phyloP scores from a whole-genome alignment of 176 grass and related monocot genomes.

The Pharus latifolius region DNA sequence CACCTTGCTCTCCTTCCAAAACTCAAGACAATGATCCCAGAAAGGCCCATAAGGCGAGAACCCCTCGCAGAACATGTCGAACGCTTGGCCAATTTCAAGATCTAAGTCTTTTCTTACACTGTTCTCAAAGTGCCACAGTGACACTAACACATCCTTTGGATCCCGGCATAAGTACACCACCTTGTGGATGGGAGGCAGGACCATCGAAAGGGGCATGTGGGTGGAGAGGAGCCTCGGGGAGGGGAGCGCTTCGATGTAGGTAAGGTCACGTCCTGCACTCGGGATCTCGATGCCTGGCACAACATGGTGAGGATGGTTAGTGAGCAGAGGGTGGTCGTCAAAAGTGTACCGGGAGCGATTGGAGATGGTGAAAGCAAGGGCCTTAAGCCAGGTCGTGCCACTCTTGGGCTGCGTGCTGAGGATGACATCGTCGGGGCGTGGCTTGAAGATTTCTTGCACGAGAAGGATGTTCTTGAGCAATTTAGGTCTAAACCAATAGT shows the following conservation, averaged over 20 bases:
- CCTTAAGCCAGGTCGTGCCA: conserved; percentile 8
- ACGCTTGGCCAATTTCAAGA: background rate
- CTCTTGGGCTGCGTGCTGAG: background rate
- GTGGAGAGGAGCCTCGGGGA: too few relatives aligned
- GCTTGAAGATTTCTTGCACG: background rate
- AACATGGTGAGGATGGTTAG: background rate
- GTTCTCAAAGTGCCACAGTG: background rate
- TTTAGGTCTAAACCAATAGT: too few relatives aligned
- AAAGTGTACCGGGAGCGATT: background rate
- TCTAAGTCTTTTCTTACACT: background rate
- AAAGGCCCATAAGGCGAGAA: background rate
- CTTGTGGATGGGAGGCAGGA: too few relatives aligned
- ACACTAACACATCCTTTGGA: too few relatives aligned
- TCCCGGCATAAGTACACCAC: too few relatives aligned
- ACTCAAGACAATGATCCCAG: too few relatives aligned
- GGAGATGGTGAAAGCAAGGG: background rate
- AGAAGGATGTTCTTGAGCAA: too few relatives aligned
- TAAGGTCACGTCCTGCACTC: background rate
- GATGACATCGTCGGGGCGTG: background rate
- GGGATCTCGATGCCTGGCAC: background rate
- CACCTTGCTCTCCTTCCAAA: too few relatives aligned
- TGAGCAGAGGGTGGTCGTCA: too few relatives aligned
- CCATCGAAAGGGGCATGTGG: too few relatives aligned
- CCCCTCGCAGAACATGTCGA: too few relatives aligned
- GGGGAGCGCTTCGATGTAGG: background rate